Base-by-base conservation (phyloP, 2,329 filamentous ascomycete species). In the Neofusicoccum parvum region DNA sequence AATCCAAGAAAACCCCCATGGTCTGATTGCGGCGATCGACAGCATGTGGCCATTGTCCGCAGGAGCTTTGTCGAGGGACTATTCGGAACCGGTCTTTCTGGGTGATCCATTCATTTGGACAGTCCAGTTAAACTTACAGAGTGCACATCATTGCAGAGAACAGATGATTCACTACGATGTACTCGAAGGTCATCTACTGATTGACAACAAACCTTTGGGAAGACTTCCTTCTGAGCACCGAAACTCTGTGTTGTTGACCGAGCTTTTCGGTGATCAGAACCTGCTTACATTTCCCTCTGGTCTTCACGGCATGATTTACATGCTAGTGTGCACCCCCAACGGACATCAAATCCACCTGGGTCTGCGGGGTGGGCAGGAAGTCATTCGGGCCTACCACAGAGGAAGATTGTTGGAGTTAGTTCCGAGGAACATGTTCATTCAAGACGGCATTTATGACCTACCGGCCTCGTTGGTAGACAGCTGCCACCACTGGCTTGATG, bases 401-500 rank as follows among this genome's bases (percentile, higher is more conserved):
- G n/a, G 67, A 0, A 56, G 64, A 0, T 20, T 79, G 0, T 69
- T 79, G 0, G 80, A 83, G 60, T 70, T 74, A 1, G 66, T 85
- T 15, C 74, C 76, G 1, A 51, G 58, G 0, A 10, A 63, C 0
- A 43, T 76, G 0, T 79, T 82, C 46, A 27, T 62, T 2, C 49
- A 64, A 0, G 54, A 5, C 6, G 60, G 27, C 2, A 12, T 51
- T 4, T 80, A 75, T 41, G 86, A 88, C 67, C 73, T 90, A 0
- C 88, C 88, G 0, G 68, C 68, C 0, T 71, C 78, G 0, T 75
- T 91, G 0, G 67, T 88, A 0, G 72, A 83, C 0, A 74, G 81
- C 6, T 89, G 85, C 58, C 77, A 84, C 0, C 88, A 91, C 67
- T 90, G 87, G 87, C 75, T 90, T 3, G 78, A 90, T 48, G 12